These are phyloP conservation scores for Ophiostoma sp. DNA, from an alignment of 2,329 filamentous ascomycete species.

Conservation along the genomic window DNA sequence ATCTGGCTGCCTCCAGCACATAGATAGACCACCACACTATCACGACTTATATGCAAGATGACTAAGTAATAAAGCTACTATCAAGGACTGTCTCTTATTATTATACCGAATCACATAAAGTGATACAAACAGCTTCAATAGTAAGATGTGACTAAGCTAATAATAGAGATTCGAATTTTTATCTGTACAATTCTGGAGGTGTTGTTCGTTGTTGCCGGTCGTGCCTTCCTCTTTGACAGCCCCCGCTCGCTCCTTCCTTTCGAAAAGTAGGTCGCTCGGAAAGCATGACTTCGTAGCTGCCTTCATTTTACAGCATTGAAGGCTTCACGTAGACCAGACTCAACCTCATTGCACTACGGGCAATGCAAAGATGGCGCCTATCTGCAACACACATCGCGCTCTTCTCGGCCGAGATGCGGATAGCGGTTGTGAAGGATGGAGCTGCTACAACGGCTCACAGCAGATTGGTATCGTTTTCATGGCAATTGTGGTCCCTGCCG, in stretches of 20 bases:
- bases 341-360: neutral
- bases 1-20: neutral
- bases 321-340: no score
- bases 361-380: neutral
- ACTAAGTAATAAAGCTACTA: neutral
- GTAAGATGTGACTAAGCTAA: no score
- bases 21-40: neutral
- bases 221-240: neutral
- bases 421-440: slow-evolving; percentile 35
- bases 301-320: neutral
- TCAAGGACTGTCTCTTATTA: neutral
- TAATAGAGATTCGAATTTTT: neutral
- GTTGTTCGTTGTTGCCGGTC: neutral
- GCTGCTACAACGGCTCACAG: slow-evolving; percentile 36
- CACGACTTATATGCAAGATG: neutral
- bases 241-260: neutral
- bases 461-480: slow-evolving; percentile 40
- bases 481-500: slow-evolving; percentile 30
- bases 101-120: no score
- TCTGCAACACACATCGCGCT: neutral
- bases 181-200: neutral
- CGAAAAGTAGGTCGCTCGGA: neutral
- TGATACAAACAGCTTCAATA: no score
- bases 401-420: slow-evolving; percentile 9
- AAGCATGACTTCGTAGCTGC: neutral